A percentile compares a stretch with the other conserved stretches of the same genome.
These are phyloP conservation scores for Fraxinus paxiana DNA, from an alignment of 305 asterid species.

Conservation along the genomic window DNA sequence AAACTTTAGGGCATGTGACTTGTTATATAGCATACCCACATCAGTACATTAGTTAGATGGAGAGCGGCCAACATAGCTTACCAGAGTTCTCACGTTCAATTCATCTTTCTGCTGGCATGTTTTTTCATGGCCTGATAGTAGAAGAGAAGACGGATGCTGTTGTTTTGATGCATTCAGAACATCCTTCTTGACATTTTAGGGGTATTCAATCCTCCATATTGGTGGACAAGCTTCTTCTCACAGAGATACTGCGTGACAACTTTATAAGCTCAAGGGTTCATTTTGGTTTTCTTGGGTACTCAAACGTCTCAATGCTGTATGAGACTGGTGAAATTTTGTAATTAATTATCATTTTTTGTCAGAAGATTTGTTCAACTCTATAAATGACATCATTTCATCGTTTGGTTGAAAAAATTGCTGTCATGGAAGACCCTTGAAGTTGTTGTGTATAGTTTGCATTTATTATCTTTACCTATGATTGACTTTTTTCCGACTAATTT, in stretches of 20 bases:
- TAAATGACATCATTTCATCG: background rate
- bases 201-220: constrained; percentile 3
- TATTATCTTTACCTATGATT: background rate
- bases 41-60: constrained; percentile 12
- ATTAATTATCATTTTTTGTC: background rate
- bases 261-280: constrained; percentile 14
- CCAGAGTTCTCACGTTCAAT: constrained; percentile 8
- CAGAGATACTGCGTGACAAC: constrained; percentile 5
- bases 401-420: background rate
- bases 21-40: constrained; percentile 10
- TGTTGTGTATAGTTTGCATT: background rate
- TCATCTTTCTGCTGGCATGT: constrained; percentile 13
- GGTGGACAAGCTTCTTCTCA: constrained; percentile 9
- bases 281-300: background rate
- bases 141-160: constrained; percentile 8
- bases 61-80: constrained; percentile 15
- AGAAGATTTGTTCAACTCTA: background rate
- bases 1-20: background rate
- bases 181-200: constrained; percentile 14
- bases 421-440: constrained; percentile 3
- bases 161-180: constrained; percentile 5
- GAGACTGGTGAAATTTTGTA: constrained; percentile 4
- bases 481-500: background rate
- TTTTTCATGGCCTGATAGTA: constrained; percentile 6
- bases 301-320: background rate